Evolutionary conservation across 2,329 filamentous ascomycete genomes (phyloP).

Genomic region (Elsinoe fawcettii): DNA sequence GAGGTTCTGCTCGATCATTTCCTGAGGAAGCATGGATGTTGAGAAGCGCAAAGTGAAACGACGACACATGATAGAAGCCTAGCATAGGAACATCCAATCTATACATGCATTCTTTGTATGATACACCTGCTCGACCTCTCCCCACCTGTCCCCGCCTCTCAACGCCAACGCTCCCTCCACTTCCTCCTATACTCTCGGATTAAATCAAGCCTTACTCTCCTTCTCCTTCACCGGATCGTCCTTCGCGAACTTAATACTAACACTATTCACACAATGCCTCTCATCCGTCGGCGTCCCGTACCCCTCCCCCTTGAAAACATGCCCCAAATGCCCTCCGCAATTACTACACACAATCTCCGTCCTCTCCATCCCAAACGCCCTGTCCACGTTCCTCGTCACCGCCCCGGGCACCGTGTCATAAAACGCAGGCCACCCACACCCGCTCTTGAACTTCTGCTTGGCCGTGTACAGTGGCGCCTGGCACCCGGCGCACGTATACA

Average conservation of each 20-base stretch:
- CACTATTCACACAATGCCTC: constrained; percentile 91
- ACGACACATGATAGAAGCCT: no score
- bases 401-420: constrained; percentile 92
- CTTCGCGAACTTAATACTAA: constrained; percentile 76
- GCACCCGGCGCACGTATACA: constrained; percentile 85
- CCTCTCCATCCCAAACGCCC: constrained; percentile 68
- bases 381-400: constrained; percentile 73
- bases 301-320: constrained; percentile 87
- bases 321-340: constrained; percentile 84
- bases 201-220: constrained; percentile 27
- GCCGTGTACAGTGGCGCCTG: constrained; percentile 84
- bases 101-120: neutral
- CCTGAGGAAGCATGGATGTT: neutral
- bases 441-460: constrained; percentile 88
- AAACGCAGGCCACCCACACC: constrained; percentile 97
- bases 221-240: constrained; percentile 46
- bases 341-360: constrained; percentile 93
- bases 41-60: no score
- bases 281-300: constrained; percentile 83
- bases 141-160: neutral
- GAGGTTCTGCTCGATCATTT: neutral
- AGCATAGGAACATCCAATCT: no score
- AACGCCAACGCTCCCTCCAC: neutral
- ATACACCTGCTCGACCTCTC: neutral
- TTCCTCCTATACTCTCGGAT: no score